Evolutionary conservation across 2,329 filamentous ascomycete genomes (phyloP), one percentile per base, ranked within the genome.

Genomic region (Tolypocladium endophyticum): DNA sequence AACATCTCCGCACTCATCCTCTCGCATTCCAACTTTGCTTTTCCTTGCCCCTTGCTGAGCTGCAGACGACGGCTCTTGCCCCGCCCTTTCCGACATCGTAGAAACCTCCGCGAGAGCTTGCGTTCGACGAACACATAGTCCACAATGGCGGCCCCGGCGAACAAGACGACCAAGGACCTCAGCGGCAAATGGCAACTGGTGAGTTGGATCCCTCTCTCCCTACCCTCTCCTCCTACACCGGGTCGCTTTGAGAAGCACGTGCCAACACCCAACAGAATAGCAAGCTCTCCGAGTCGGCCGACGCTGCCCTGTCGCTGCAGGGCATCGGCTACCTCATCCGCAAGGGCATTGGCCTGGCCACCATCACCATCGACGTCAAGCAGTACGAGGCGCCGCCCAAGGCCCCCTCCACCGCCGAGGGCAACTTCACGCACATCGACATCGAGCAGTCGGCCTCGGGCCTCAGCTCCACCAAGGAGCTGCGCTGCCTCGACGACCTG

Each of bases 391-490:
- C 70, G 11, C 68, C 76, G 16, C 76, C 78, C 43, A 74, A 71
- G 58, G 68, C 74, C 12, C 77, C 78, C 55, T 68, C 69, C 65
- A 69, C 71, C 45, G 67, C 69, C 60, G 67, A 76, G 60, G 74
- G 79, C 39, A 62, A 67, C 54, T 68, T 81, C 61, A 77, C 79
- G 60, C 85, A 87, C 76, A 81, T 94, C 73, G 82, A 89, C 73
- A 86, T 92, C 69, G 81, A 85, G 60, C 90, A 95, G 76, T 78
- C 82, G 55, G 89, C 88, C 11, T 90, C 86, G 61, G 87, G 86
- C 59, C 77, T 95, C 63, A 83, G 83, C 68, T 86, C 84, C 67
- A 92, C 77, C 56, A 69, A 76, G 50, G 83, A 85, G 78, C 71
- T 73, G 64, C 82, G 83, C 61, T 81, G 77, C 69, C 67, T 82